A percentile compares a stretch with the other conserved stretches of the same genome.
phyloP scores from a whole-genome alignment of 129 eudicot genomes.

The Mikania micrantha region DNA sequence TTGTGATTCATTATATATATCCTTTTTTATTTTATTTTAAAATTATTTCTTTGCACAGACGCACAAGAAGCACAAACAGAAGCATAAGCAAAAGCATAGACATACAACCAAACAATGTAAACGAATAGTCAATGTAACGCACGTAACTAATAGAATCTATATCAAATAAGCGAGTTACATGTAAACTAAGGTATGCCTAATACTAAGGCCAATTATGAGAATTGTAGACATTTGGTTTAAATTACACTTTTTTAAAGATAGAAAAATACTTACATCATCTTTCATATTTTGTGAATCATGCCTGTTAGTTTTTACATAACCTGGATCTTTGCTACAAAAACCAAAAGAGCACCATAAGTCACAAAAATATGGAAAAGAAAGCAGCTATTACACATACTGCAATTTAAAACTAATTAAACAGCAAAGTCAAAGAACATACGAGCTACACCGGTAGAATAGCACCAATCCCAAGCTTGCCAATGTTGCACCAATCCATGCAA shows the following conservation, averaged over 20 bases:
- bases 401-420: neutral
- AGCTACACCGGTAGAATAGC: slow-evolving; percentile 83
- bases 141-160: too few relatives aligned
- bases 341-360: slow-evolving; percentile 10
- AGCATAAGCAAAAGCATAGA: too few relatives aligned
- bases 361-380: neutral
- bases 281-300: slow-evolving; percentile 76
- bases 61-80: too few relatives aligned
- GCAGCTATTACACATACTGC: slow-evolving; percentile 1
- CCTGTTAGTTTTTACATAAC: slow-evolving; percentile 65
- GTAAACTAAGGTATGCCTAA: too few relatives aligned
- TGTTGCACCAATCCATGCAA: slow-evolving; percentile 88
- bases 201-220: too few relatives aligned
- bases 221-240: slow-evolving; percentile 3
- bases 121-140: too few relatives aligned
- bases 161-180: too few relatives aligned
- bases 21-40: too few relatives aligned
- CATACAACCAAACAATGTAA: too few relatives aligned
- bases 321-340: slow-evolving; percentile 92
- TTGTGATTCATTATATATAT: too few relatives aligned
- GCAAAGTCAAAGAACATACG: slow-evolving; percentile 33
- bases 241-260: neutral
- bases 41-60: too few relatives aligned
- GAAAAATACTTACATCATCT: slow-evolving; percentile 68
- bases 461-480: slow-evolving; percentile 67